Base-by-base conservation (phyloP, 805 yeast species). In the Pichia exigua region DNA sequence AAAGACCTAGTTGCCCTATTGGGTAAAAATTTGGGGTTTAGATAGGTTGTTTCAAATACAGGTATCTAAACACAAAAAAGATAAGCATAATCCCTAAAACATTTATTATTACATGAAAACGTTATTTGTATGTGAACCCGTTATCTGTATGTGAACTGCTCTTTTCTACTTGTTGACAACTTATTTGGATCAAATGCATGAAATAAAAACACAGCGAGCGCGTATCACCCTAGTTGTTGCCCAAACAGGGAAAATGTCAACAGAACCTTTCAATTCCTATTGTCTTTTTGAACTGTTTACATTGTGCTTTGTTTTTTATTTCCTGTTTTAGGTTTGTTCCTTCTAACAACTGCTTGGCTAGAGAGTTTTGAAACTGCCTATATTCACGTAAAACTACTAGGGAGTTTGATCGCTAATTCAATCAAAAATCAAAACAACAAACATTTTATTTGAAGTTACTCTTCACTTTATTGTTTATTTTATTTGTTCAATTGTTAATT, bases 231-330 rank as follows among this genome's bases (percentile, higher is more conserved):
- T 20, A 8, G 39, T 10, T 17, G 24, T 9, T 48, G 30, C 50
- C 50, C 24, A 13, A 48, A 26, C 9, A 24, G 50, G 50, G 38
- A 41, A 48, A 48, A 42, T 24, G 21, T 42, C 46, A 48, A 48
- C 43, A 48, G 11, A 21, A 26, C 24, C 21, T 7, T 20, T 11
- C 11, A 3, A 4, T 35, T 35, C 11, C 11, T 17, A n/a, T 35
- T 35, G 20, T 35, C n/a, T 8, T 11, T 17, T 7, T 35, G 39
- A 17, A n/a, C 6, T 35, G 39, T 35, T 35, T 35, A 35, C 39
- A 17, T 15, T 35, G 17, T 35, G 3, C 35, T 35, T n/a, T 35
- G 39, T 35, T 35, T 35, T 35, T 2, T 4, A n/a, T 35, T 35
- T 35, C 20, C 39, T 35, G 35, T 35, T 35, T 35, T 35, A 11